Evolutionary conservation across 176 grass and related monocot species (phyloP).

Genomic region (Oryza punctata): DNA sequence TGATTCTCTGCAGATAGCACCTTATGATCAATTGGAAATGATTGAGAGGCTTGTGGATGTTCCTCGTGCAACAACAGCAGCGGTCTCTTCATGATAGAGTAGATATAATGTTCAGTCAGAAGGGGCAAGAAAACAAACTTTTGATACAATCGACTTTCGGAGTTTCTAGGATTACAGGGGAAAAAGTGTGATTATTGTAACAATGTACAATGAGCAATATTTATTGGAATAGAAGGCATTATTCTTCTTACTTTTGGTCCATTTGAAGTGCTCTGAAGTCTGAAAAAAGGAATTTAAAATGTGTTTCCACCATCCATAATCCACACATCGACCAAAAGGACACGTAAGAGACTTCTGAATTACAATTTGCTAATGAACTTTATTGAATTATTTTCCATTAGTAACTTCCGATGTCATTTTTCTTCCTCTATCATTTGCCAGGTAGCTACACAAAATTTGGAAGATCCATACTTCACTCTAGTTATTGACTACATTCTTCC

Average conservation of each 20-base stretch:
- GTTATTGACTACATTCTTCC: not conserved
- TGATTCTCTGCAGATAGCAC: constrained; percentile 82
- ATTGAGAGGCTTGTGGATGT: constrained; percentile 77
- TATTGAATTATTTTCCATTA: not conserved
- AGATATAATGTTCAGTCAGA: constrained; percentile 30
- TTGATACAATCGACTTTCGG: not conserved
- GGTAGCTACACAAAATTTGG: not conserved
- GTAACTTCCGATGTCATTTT: not conserved
- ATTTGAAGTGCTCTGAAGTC: not conserved
- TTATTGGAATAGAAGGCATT: constrained; percentile 25
- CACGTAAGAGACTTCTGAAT: not conserved
- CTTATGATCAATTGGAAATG: constrained; percentile 97
- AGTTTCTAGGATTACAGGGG: constrained; percentile 1
- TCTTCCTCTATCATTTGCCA: too few species aligned
- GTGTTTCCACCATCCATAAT: not conserved
- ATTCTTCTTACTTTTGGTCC: not conserved
- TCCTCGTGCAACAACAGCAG: constrained; percentile 41
- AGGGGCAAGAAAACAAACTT: constrained; percentile 19
- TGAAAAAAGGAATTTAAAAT: not conserved
- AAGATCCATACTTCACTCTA: not conserved
- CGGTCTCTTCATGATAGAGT: constrained; percentile 44
- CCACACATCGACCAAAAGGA: not conserved
- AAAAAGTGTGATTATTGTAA: constrained; percentile 21
- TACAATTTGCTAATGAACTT: not conserved
- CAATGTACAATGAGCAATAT: constrained; percentile 13